A percentile compares a stretch with the other conserved stretches of the same genome.
Conservation (phyloP, 2,329 filamentous ascomycete genomes). For the Aspergillus sp. region DNA sequence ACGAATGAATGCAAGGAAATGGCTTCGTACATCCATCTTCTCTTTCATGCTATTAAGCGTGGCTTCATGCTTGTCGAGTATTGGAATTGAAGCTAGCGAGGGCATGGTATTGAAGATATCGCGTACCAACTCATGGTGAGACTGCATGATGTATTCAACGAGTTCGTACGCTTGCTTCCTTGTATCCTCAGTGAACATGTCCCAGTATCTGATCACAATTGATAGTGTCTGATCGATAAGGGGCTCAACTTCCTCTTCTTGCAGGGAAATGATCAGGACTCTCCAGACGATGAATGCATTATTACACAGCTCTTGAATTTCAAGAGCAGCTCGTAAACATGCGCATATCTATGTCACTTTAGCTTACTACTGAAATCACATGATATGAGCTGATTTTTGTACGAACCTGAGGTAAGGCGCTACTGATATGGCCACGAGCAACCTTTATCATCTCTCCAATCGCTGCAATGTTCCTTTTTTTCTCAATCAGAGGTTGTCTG, state of each 20-base stretch:
- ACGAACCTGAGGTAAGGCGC: conserved; percentile 79
- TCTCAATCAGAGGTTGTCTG: conserved; percentile 64
- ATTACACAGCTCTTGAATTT: conserved; percentile 71
- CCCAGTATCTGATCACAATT: conserved; percentile 81
- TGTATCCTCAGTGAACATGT: conserved; percentile 61
- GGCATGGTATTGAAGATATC: conserved; percentile 75
- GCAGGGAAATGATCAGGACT: conserved; percentile 71
- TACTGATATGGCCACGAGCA: conserved; percentile 70
- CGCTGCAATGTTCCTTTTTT: conserved; percentile 74
- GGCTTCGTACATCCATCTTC: conserved; percentile 65
- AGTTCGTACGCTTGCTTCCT: conserved; percentile 62
- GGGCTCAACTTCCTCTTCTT: conserved; percentile 74
- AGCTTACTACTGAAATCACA: conserved; percentile 5
- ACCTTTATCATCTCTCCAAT: conserved; percentile 85
- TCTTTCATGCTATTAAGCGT: conserved; percentile 66
- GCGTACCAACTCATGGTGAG: conserved; percentile 62
- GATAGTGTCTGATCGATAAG: conserved; percentile 89
- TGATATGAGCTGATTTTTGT: neutral
- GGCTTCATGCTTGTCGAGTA: conserved; percentile 67
- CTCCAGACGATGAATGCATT: conserved; percentile 83
- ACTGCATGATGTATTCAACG: conserved; percentile 65
- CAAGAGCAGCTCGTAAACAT: conserved; percentile 83
- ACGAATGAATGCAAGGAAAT: conserved; percentile 69
- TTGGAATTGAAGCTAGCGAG: conserved; percentile 69
- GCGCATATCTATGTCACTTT: conserved; percentile 70